Evolutionary conservation across 2,329 filamentous ascomycete genomes (phyloP).

Genomic region (Xylariales sp.): DNA sequence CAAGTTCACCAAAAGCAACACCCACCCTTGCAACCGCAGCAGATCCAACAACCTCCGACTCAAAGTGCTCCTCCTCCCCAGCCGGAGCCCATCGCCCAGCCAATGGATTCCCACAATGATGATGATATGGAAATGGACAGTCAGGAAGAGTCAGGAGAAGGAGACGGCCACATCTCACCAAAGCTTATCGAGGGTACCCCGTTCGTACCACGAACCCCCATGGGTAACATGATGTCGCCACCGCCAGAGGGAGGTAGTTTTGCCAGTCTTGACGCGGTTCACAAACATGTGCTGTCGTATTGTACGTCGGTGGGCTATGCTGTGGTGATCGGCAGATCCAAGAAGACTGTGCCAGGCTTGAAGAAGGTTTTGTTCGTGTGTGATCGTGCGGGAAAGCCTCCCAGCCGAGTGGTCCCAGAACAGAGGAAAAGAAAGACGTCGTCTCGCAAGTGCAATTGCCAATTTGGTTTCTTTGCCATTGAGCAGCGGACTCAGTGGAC

Average conservation of each 20-base stretch:
- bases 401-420: slow-evolving; percentile 57
- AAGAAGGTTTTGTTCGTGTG: slow-evolving; percentile 67
- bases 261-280: slow-evolving; percentile 59
- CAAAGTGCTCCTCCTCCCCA: slow-evolving; percentile 29
- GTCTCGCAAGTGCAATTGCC: slow-evolving; percentile 64
- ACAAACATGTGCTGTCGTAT: slow-evolving; percentile 60
- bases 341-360: slow-evolving; percentile 61
- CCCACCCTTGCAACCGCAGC: slow-evolving; percentile 22
- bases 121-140: slow-evolving; percentile 52
- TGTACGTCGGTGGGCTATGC: slow-evolving; percentile 64
- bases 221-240: slow-evolving; percentile 57
- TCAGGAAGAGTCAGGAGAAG: slow-evolving; percentile 41
- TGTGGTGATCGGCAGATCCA: slow-evolving; percentile 63
- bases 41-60: slow-evolving; percentile 22
- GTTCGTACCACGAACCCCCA: slow-evolving; percentile 48
- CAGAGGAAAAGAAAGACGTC: slow-evolving; percentile 62
- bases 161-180: slow-evolving; percentile 38
- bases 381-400: slow-evolving; percentile 60
- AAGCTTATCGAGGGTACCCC: slow-evolving; percentile 46
- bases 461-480: slow-evolving; percentile 66
- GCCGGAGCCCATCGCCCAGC: slow-evolving; percentile 22
- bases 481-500: slow-evolving; percentile 65
- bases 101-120: slow-evolving; percentile 36
- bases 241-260: slow-evolving; percentile 62
- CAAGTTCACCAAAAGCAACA: slow-evolving; percentile 21